Evolutionary conservation across 805 yeast species (phyloP).

Genomic region (Starmerella stellata): DNA sequence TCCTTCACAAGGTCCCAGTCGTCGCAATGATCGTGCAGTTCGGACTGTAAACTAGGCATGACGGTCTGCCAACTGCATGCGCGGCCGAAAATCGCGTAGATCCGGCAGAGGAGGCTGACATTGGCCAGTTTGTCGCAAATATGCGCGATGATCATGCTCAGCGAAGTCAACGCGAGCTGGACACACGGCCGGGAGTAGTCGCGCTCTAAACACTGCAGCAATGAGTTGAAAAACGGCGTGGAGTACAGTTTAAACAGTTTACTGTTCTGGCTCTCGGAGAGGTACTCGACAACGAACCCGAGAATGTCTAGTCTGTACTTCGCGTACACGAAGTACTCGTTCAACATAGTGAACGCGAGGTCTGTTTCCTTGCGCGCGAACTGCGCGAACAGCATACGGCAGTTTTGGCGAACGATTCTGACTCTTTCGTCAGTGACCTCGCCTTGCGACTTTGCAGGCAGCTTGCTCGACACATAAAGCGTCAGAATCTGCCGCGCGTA

Average conservation of each 20-base stretch:
- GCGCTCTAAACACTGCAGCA: slow-evolving; percentile 18
- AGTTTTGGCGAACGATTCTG: slow-evolving; percentile 32
- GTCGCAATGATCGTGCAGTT: background rate
- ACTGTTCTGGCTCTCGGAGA: slow-evolving; percentile 13
- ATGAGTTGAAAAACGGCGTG: slow-evolving; percentile 15
- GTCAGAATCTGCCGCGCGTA: slow-evolving; percentile 18
- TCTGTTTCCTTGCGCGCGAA: slow-evolving; percentile 28
- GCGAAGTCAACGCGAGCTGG: slow-evolving; percentile 24
- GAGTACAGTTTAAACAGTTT: slow-evolving; percentile 16
- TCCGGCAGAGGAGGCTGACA: slow-evolving; percentile 23
- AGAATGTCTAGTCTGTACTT: slow-evolving; percentile 26
- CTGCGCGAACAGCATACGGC: slow-evolving; percentile 26
- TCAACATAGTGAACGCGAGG: slow-evolving; percentile 25
- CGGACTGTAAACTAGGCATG: background rate
- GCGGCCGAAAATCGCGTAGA: slow-evolving; percentile 31
- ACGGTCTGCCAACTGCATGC: slow-evolving; percentile 26
- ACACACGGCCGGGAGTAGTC: slow-evolving; percentile 30
- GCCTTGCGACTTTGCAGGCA: slow-evolving; percentile 1
- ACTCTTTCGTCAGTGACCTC: slow-evolving; percentile 28
- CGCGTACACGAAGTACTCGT: slow-evolving; percentile 24
- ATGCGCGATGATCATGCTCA: slow-evolving; percentile 32
- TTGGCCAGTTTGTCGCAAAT: slow-evolving; percentile 23
- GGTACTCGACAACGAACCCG: slow-evolving; percentile 22
- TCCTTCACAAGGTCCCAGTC: slow-evolving; percentile 3
- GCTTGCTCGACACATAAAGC: slow-evolving; percentile 13